phyloP scores from a whole-genome alignment of 345 rosid genomes.

The Pistacia integerrima region DNA sequence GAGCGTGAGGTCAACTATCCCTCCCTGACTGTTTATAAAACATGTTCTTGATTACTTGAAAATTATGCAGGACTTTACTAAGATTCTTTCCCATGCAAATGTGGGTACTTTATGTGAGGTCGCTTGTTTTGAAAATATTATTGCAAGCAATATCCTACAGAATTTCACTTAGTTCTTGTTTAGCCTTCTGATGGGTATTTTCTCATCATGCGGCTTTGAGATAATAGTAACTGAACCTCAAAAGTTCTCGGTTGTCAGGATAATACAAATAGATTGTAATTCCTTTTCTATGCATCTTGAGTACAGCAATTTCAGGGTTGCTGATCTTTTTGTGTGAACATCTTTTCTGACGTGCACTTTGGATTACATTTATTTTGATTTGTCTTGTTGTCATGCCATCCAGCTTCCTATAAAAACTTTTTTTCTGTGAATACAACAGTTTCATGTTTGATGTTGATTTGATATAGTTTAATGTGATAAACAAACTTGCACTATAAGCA shows the following conservation, averaged over 20 bases:
- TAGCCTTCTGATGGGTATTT: background rate
- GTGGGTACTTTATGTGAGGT: background rate
- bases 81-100: conserved; percentile 2
- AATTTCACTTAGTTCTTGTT: background rate
- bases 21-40: background rate
- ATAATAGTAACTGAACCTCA: background rate
- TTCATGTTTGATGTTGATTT: background rate
- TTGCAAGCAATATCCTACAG: background rate
- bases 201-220: background rate
- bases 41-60: background rate
- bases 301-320: background rate
- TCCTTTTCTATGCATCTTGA: background rate
- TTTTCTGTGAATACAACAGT: no score
- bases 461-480: background rate
- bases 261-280: background rate
- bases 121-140: background rate
- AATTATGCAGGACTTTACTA: background rate
- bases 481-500: background rate
- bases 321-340: background rate
- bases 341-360: background rate
- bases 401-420: no score
- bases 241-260: background rate
- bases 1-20: conserved; percentile 70
- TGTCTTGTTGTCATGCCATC: no score
- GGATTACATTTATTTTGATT: no score